Base-by-base conservation (phyloP, 257 asterid genomes). In the Cordia subcordata region DNA sequence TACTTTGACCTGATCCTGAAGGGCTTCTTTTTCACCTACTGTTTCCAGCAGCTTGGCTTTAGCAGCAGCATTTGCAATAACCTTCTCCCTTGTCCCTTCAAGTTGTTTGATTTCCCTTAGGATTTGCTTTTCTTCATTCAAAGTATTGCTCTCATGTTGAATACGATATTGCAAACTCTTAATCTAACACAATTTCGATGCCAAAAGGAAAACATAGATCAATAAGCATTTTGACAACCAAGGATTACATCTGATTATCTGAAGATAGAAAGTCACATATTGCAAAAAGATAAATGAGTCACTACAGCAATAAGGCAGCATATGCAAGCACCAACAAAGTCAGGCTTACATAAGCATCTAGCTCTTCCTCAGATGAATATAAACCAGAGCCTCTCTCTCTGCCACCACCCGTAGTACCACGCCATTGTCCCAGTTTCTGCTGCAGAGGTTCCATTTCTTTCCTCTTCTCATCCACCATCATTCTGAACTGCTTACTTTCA, bases 1-100 rank as follows among this genome's bases (percentile, higher is more conserved):
- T 83, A 90, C 97, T 69, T 90, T 85, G 86, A 87, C 92, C 80
- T 87, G 95, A 77, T 74, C 91, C 68, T 85, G 95, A 62, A 90
- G 87, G 63, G 72, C 82, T 12, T 73, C 85, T 65, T 78, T 85
- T 72, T 80, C 94, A 61, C 97, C 97, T 84, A 90, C 47, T 0
- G 94, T 77, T 68, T 87, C 95, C 72, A 79, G 84, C 68, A 90
- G 79, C 64, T 72, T 83, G 13, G 85, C 87, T 78, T 85, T 81
- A 76, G 70, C 71, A 58, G 85, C 88, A 72, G 96, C 86, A 74
- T 75, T 67, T 44, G 86, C 86, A 62, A 82, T 73, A 64, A 90
- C 97, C 62, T 78, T 72, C 14, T 61, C 75, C 74, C 97, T 79
- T 5, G 96, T 85, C 57, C 83, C 92, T 73, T 90, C 94, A 23